Base-by-base conservation (phyloP, 2,329 filamentous ascomycete species). In the Pseudopyricularia javanii region DNA sequence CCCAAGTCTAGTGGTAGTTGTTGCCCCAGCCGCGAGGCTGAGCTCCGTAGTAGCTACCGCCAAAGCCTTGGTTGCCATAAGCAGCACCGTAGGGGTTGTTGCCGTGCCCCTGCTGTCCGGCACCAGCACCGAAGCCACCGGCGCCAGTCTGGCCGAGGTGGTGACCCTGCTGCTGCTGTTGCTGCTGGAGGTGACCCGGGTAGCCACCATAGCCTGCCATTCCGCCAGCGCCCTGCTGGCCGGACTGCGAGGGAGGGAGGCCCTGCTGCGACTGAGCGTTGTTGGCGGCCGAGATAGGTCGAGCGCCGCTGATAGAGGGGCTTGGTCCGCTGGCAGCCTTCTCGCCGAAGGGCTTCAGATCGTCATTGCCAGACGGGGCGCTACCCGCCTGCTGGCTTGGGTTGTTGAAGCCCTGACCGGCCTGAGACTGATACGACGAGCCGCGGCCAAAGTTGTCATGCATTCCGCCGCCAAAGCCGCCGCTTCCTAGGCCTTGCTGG, bases 281-380 rank as follows among this genome's bases (percentile, higher is more conserved):
- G 64, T 79, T 80, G 7, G 76, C 70, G 12, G 78, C 78, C 32
- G 79, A 82, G 47, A 78, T 78, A 7, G 79, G 79, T 15, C 79
- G 76, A n/a, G 69, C 70, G 24, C 74, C 74, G 28, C 70, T 72
- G 14, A 82, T 69, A 3, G 78, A 77, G 45, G 79, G 78, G 55
- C 76, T 81, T 11, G 78, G 77, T 1, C 78, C 78, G 37, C 74
- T 69, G 9, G 68, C 68, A 17, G 70, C 61, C 72, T 82, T 82
- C 20, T 82, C 79, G 50, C 75, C 75, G 55, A 78, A 82, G 0
- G 76, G 75, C 72, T 82, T 82, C 64, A 82, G 61, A 30, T 82
- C 79, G 55, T 82, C 79, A 20, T 63, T 63, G 9, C 64, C 68
- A 8, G 72, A 66, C 7, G 69, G 67, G 35, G 68, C 67, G 47